Percentiles rank a stretch among this genome's conserved stretches.
These are phyloP conservation scores for Xerocomellus dryophilus DNA, from an alignment of 768 basidiomycete genomes.

Conservation along the genomic window DNA sequence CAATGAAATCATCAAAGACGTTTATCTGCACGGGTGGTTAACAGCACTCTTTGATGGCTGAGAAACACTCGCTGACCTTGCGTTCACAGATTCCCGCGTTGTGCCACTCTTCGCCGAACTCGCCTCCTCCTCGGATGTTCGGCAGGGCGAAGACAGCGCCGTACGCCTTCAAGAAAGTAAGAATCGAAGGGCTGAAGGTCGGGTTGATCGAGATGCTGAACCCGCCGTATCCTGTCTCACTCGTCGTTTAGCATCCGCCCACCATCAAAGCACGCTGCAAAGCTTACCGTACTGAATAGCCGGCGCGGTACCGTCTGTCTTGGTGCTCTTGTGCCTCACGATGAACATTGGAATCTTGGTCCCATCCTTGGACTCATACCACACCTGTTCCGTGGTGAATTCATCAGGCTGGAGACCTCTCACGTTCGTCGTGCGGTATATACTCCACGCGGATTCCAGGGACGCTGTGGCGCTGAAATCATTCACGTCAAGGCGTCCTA, in stretches of 20 bases:
- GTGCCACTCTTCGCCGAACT: constrained; percentile 89
- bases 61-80: constrained; percentile 45
- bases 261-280: not conserved
- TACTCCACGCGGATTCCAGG: constrained; percentile 53
- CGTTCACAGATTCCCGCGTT: constrained; percentile 63
- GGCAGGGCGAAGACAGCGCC: constrained; percentile 61
- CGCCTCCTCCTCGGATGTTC: constrained; percentile 66
- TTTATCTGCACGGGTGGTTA: constrained; percentile 46
- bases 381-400: constrained; percentile 72
- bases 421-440: constrained; percentile 56
- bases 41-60: not conserved
- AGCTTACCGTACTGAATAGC: constrained; percentile 69
- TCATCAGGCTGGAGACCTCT: constrained; percentile 63
- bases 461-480: constrained; percentile 20
- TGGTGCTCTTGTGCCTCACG: constrained; percentile 67
- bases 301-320: constrained; percentile 71
- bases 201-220: constrained; percentile 71
- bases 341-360: constrained; percentile 85
- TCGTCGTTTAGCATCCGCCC: not conserved
- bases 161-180: constrained; percentile 73
- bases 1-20: constrained; percentile 80
- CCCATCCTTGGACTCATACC: constrained; percentile 77
- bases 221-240: constrained; percentile 68
- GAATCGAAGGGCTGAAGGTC: constrained; percentile 64
- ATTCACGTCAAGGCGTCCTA: constrained; percentile 60